A percentile compares a stretch with the other conserved stretches of the same genome.
phyloP scores from a whole-genome alignment of 1,139 yeast species.

The Saccharomycopsis crataegensis region DNA sequence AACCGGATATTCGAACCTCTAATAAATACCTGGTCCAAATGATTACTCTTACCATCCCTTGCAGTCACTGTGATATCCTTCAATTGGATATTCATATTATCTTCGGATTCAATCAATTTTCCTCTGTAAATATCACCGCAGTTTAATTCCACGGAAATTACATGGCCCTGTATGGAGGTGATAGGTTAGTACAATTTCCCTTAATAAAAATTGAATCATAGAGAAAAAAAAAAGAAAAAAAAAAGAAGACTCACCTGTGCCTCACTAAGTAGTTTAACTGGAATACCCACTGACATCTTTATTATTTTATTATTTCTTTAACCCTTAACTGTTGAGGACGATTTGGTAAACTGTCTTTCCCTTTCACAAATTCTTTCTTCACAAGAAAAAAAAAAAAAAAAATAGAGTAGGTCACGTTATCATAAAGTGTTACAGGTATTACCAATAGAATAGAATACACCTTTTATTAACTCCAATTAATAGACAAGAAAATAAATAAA shows the following conservation, averaged over 20 bases:
- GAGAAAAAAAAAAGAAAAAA: no score
- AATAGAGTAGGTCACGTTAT: no score
- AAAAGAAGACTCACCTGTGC: conserved; percentile 43
- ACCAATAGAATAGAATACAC: no score
- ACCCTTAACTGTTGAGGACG: no score
- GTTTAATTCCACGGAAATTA: conserved; percentile 72
- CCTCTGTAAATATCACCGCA: conserved; percentile 89
- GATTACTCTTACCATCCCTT: conserved; percentile 65
- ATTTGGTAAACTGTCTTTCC: no score
- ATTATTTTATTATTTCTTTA: not conserved
- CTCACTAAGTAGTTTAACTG: conserved; percentile 80
- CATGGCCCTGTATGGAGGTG: conserved; percentile 54
- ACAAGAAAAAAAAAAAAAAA: no score
- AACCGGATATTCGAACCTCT: conserved; percentile 88
- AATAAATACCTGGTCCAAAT: conserved; percentile 79
- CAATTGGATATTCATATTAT: conserved; percentile 88
- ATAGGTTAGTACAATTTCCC: not conserved
- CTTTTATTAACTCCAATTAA: not conserved
- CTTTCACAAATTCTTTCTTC: no score
- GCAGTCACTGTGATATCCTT: conserved; percentile 78
- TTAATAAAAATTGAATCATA: not conserved
- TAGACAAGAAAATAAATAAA: not conserved
- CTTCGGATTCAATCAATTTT: conserved; percentile 68
- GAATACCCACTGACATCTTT: conserved; percentile 36
- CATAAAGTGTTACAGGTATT: no score